Evolutionary conservation across 768 basidiomycete genomes (phyloP), one percentile per base, ranked within the genome.

Genomic region (Lentinula boryana): DNA sequence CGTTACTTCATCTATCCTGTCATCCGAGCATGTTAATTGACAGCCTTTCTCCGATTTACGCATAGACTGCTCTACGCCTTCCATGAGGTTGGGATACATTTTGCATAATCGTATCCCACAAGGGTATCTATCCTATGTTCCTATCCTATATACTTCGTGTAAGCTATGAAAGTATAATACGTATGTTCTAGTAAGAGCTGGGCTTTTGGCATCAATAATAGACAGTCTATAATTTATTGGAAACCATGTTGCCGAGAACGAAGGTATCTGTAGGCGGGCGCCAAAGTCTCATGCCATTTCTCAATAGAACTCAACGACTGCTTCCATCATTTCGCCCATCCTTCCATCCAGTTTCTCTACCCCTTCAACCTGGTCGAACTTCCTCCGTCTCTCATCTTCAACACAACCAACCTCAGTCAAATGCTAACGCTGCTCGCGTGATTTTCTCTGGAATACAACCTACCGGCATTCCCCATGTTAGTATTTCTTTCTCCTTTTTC

Each of bases 51-150:
- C 4, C 27, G 27, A 27, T 27, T 27, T 27, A 27, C 27, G 27
- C 27, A 40, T 65, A 91, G 88, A 71, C 67, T 91, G 21, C 67
- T 91, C n/a, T 80, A 85, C 31, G 84, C 87, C 7, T 89, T 91
- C 70, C 87, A 89, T 62, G 86, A 88, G 56, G 79, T 79, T 52
- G 87, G 87, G n/a, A 80, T 89, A 51, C 87, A 88, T 67, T 89
- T 89, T 64, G 84, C 87, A 68, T 88, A 21, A 50, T 32, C 7
- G 18, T 50, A 21, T 18, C 41, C 15, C 35, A 36, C 35, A 36
- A n/a, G n/a, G n/a, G n/a, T 36, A 5, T 36, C 10, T 10, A 36
- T 10, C 9, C 7, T 8, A 5, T 38, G 9, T 1, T 38, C 13
- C 5, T 5, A 5, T 1, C 7, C 13, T 38, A 38, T 57, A 2